Evolutionary conservation across 371 early-diverging fungal genomes (phyloP).

Genomic region (Saksenaea vasiformis): DNA sequence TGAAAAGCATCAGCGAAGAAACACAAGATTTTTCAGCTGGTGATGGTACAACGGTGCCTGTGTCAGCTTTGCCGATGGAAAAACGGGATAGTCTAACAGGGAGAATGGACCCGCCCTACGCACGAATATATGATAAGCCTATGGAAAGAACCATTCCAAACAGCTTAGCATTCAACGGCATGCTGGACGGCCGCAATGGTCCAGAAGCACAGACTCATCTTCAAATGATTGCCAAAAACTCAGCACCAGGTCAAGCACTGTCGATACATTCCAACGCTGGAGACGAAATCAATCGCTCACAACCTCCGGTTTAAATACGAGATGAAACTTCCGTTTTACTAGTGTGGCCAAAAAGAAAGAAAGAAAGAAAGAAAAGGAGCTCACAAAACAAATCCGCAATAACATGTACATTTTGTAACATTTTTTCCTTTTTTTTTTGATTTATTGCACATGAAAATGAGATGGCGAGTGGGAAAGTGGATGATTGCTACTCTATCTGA

Average conservation of each 20-base stretch:
- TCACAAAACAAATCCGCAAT: too few relatives aligned
- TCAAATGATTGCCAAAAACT: background rate
- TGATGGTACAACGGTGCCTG: too few relatives aligned
- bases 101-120: background rate
- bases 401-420: too few relatives aligned
- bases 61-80: background rate
- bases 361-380: too few relatives aligned
- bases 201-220: background rate
- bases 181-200: background rate
- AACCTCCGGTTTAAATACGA: background rate
- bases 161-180: background rate
- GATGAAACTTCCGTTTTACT: background rate
- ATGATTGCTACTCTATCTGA: too few relatives aligned
- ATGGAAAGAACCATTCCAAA: background rate
- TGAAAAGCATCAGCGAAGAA: slow-evolving; percentile 15
- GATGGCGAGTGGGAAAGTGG: too few relatives aligned
- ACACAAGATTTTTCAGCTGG: background rate
- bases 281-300: background rate
- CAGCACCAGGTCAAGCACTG: background rate
- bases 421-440: too few relatives aligned
- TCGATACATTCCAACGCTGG: background rate
- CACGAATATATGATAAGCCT: background rate
- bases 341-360: background rate
- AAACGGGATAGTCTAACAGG: background rate
- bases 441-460: too few relatives aligned